Base-by-base conservation (phyloP, 495 filamentous ascomycete species). In the Aspergillus panamensis region DNA sequence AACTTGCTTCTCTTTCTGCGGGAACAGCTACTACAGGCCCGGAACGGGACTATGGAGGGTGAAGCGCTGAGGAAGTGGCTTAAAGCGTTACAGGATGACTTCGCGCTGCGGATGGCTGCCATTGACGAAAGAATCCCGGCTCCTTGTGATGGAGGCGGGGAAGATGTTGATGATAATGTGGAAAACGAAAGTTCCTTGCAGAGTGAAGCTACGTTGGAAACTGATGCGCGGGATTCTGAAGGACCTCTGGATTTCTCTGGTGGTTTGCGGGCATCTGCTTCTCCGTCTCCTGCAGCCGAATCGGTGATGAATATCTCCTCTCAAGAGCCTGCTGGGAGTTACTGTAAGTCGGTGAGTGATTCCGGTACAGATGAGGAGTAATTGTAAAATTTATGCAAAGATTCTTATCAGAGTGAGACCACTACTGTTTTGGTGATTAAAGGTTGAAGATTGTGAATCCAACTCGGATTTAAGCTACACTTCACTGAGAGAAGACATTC, bases 1-100 rank as follows among this genome's bases (percentile, higher is more conserved):
- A 92, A 87, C 55, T 65, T 96, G 17, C 73, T 96, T 6, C 75
- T 95, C 17, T 85, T 82, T 29, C 68, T 98, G 35, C 80, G 84
- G 20, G 90, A 94, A 61, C 84, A 87, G 49, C 74, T 97, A n/a
- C 63, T 82, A 13, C 87, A 95, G 56, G 87, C 88, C 0, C 71
- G 78, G 7, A 76, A 85, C 14, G 85, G 89, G 0, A 80, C 72
- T 5, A 87, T 96, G 83, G 81, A 89, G 32, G 84, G 82, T 6
- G 74, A 75, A 5, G 76, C 79, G 1, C 71, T 97, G 17, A 69
- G 69, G 6, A 73, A 73, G 17, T 94, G 90, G 80, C 67, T 97
- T 53, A 77, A 73, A 48, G 82, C 80, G 37, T 69, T 96, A 19
- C 88, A 93, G 65, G 82, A 81, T 51, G 88, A 96, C 51, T 96